Percentiles rank a stretch among this genome's conserved stretches.
Evolutionary conservation across 2,329 filamentous ascomycete genomes (phyloP).

Genomic region (Shiraia bambusicola): DNA sequence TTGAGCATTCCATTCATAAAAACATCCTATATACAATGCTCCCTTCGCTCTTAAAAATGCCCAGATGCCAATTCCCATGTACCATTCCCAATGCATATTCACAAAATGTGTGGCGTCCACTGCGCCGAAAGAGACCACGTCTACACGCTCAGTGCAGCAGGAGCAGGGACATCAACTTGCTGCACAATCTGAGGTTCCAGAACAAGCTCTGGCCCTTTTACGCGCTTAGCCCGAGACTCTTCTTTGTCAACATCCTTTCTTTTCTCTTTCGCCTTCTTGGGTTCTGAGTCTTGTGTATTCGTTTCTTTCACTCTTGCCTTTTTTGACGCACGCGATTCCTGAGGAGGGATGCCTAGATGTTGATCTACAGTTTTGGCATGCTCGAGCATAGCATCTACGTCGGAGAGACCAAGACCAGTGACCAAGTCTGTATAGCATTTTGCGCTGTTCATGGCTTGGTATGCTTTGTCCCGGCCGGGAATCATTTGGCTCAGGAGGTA

Average conservation of each 20-base stretch:
- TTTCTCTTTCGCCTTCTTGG: conserved; percentile 22
- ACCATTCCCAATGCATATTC: not conserved
- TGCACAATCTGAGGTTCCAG: conserved; percentile 5
- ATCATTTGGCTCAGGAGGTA: conserved; percentile 84
- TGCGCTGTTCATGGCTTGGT: conserved; percentile 61
- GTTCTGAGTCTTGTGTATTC: conserved; percentile 10
- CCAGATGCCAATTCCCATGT: not conserved
- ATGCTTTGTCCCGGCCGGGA: conserved; percentile 71
- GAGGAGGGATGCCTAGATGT: conserved; percentile 60
- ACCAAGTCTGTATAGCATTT: conserved; percentile 74
- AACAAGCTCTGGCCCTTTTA: conserved; percentile 26
- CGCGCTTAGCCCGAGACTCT: conserved; percentile 27
- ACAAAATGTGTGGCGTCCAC: too few species aligned
- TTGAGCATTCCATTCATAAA: too few species aligned
- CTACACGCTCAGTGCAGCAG: conserved; percentile 25
- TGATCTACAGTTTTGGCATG: conserved; percentile 67
- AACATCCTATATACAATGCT: too few species aligned
- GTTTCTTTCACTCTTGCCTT: conserved; percentile 45
- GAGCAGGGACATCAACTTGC: conserved; percentile 16
- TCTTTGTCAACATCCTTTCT: conserved; percentile 16
- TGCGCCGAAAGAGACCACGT: not conserved
- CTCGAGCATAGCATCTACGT: conserved; percentile 64
- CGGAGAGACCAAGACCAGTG: conserved; percentile 63
- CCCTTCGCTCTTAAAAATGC: too few species aligned
- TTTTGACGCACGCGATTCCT: conserved; percentile 50